Evolutionary conservation across 2,329 filamentous ascomycete genomes (phyloP).

Genomic region (Exophiala dermatitidis): DNA sequence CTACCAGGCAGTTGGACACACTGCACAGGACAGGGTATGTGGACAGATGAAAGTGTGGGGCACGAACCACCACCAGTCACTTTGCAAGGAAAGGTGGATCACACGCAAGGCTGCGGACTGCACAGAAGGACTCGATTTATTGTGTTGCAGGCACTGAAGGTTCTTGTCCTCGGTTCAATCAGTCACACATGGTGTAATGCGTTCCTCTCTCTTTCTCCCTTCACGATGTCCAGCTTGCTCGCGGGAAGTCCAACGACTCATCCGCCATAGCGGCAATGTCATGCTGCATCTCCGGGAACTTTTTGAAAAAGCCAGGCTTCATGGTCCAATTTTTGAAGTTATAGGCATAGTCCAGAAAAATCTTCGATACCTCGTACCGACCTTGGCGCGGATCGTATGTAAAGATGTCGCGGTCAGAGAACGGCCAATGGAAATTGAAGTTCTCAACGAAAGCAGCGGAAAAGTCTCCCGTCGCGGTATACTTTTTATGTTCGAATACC

Average conservation of each 20-base stretch:
- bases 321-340: constrained; percentile 27
- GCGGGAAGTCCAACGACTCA: constrained; percentile 12
- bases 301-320: constrained; percentile 23
- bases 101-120: too few relatives aligned
- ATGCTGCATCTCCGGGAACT: constrained; percentile 25
- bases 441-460: constrained; percentile 23
- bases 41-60: too few relatives aligned
- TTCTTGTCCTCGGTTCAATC: too few relatives aligned
- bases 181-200: too few relatives aligned
- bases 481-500: constrained; percentile 25
- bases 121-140: too few relatives aligned
- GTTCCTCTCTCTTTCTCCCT: background rate
- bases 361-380: constrained; percentile 18
- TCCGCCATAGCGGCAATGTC: constrained; percentile 20
- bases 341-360: constrained; percentile 22
- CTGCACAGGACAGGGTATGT: too few relatives aligned
- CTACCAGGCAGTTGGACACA: too few relatives aligned
- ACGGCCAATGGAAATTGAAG: constrained; percentile 27
- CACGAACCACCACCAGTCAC: too few relatives aligned
- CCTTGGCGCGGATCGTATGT: constrained; percentile 13
- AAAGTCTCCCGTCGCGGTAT: constrained; percentile 21
- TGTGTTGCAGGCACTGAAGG: too few relatives aligned
- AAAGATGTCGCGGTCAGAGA: constrained; percentile 21
- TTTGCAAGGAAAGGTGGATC: too few relatives aligned
- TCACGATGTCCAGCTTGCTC: constrained; percentile 8